phyloP scores from a whole-genome alignment of 148 eudicot genomes.

The Camellia lanceoleosa region DNA sequence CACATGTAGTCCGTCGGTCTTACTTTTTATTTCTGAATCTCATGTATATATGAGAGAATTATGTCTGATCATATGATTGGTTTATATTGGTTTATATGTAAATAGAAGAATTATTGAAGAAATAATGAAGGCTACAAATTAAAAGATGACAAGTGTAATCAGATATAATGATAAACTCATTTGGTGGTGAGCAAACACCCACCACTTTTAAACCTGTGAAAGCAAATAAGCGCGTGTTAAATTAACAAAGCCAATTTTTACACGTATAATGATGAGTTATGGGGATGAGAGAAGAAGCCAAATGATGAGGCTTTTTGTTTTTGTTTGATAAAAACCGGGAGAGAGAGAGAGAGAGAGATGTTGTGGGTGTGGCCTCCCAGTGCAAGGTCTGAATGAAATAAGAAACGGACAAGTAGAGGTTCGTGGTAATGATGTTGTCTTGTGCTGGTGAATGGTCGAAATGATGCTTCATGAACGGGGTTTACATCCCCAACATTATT shows the following conservation, averaged over 20 bases:
- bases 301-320: constrained; percentile 21
- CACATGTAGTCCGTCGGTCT: too few species aligned
- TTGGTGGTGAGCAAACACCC: constrained; percentile 46
- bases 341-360: not conserved
- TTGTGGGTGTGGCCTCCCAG: not conserved
- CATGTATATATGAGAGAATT: too few species aligned
- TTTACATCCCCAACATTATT: not conserved
- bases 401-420: constrained; percentile 34
- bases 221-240: constrained; percentile 26
- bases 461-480: constrained; percentile 23
- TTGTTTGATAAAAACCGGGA: constrained; percentile 18
- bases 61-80: too few species aligned
- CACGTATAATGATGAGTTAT: constrained; percentile 8
- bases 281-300: constrained; percentile 9
- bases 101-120: too few species aligned
- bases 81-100: too few species aligned
- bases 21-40: too few species aligned
- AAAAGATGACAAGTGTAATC: constrained; percentile 54
- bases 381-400: constrained; percentile 6
- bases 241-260: not conserved
- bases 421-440: constrained; percentile 40
- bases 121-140: constrained; percentile 50
- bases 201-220: not conserved
- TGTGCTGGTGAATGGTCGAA: constrained; percentile 31
- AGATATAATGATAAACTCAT: constrained; percentile 44